Evolutionary conservation across 2,329 filamentous ascomycete species (phyloP), one percentile per base, ranked within the genome.

Genomic region (Monilinia fructigena): DNA sequence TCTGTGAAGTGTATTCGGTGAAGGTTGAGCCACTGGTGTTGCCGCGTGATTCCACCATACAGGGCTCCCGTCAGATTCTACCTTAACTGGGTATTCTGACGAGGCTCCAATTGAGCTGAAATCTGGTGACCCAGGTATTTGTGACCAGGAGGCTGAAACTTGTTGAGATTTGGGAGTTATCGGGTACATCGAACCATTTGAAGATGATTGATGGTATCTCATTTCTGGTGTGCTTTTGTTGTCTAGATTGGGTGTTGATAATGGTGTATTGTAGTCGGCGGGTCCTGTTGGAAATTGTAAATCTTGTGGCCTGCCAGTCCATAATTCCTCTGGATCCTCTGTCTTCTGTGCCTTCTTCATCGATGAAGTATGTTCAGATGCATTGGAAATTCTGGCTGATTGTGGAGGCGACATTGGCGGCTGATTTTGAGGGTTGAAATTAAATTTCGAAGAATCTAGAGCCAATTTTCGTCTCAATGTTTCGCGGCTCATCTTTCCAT

Each of bases 381-480:
- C 59, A 60, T 67, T 67, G 35, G 77, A 72, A 4, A 78, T 75
- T 63, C 78, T 79, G 66, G 78, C 78, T 53, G 81, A 80, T 66
- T 78, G 77, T 56, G 80, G 80, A 53, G 81, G 79, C 28, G 82
- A 82, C 18, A 73, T 65, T 79, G 77, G 65, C 80, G 76, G 18
- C 81, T 77, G 69, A 79, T 75, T 20, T 81, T 77, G 69, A 79
- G 75, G 58, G 16, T 82, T 80, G 54, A 85, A 75, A 68, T 79
- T 79, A 72, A 85, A 84, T 68, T 82, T 81, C 7, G 71, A 42
- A 23, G 69, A 61, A 50, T 73, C 70, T 12, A 67, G 58, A 67
- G 85, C 80, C 55, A 85, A 78, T 67, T 83, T 81, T 70, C 83
- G 80, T 50, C 80, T 78, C 74, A 79, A 72, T 78, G 75, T 76